Conservation (phyloP, 2,329 filamentous ascomycete genomes). For the Calonectria henricotiae region DNA sequence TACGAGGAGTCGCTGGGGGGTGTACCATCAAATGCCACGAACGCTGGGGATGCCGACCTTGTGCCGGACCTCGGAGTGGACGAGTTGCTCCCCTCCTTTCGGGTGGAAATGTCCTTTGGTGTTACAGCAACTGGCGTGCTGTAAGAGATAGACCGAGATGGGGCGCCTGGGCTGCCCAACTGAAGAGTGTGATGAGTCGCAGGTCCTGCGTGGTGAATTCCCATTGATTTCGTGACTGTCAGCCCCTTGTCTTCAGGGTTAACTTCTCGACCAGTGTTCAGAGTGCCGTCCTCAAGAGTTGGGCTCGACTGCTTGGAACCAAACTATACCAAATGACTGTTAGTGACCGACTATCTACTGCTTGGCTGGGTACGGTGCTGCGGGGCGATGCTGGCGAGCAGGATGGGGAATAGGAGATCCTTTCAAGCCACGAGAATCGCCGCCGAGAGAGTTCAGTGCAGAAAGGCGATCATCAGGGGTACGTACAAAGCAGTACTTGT, state of each 20-base stretch:
- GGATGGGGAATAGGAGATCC: constrained; percentile 37
- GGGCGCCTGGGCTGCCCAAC: constrained; percentile 36
- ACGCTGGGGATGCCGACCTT: constrained; percentile 64
- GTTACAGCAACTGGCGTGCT: constrained; percentile 45
- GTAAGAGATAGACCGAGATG: constrained; percentile 41
- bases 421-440: constrained; percentile 41
- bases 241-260: constrained; percentile 28
- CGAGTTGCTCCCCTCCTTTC: constrained; percentile 45
- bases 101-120: constrained; percentile 51
- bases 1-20: constrained; percentile 61
- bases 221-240: constrained; percentile 35
- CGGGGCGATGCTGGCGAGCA: constrained; percentile 46
- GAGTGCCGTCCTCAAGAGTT: constrained; percentile 66
- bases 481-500: constrained; percentile 99
- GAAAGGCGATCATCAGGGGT: constrained; percentile 61
- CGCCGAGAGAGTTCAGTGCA: constrained; percentile 29
- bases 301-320: constrained; percentile 73
- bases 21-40: constrained; percentile 66
- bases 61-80: constrained; percentile 57
- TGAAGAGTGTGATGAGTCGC: constrained; percentile 64
- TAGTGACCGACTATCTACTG: constrained; percentile 58
- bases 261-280: constrained; percentile 58
- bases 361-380: constrained; percentile 41
- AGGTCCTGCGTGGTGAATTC: constrained; percentile 56
- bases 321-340: constrained; percentile 67